These are phyloP conservation scores for Isochrysis galbana DNA, from an alignment of 78 protist genomes.

Conservation along the genomic window DNA sequence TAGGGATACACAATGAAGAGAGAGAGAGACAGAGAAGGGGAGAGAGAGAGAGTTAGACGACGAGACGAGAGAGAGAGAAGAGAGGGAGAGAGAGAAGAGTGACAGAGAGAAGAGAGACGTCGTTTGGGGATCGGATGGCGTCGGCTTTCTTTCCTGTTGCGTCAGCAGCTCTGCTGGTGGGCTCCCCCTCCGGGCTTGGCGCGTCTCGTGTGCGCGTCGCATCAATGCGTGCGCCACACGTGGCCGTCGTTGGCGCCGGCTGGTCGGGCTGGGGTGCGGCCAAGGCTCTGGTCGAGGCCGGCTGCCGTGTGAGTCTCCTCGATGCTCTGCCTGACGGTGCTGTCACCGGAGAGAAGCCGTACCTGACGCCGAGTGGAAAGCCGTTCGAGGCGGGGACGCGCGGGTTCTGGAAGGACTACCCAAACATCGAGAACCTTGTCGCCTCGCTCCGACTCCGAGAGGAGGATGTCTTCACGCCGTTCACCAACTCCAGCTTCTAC, in stretches of 20 bases:
- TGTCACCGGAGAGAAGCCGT: conserved; percentile 33
- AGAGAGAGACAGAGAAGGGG: no score
- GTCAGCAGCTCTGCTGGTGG: no score
- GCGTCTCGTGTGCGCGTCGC: no score
- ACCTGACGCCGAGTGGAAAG: conserved; percentile 36
- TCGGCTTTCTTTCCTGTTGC: no score
- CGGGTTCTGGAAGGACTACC: conserved; percentile 55
- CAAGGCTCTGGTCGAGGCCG: conserved; percentile 30
- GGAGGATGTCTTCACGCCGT: conserved; percentile 18
- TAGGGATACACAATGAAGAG: no score
- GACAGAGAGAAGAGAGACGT: no score
- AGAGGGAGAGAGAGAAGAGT: no score
- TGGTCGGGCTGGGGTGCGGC: conserved; percentile 57
- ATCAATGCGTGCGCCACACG: conserved; percentile 4
- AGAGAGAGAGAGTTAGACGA: no score
- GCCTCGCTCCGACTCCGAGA: neutral
- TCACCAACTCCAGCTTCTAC: conserved; percentile 27
- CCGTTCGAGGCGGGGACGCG: conserved; percentile 32
- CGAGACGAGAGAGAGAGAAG: no score
- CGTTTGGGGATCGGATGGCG: no score
- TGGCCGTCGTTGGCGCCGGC: conserved; percentile 44
- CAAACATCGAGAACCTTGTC: conserved; percentile 36
- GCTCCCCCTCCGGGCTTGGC: no score
- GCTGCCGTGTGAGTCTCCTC: conserved; percentile 16
- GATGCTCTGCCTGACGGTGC: conserved; percentile 25